Evolutionary conservation across 2,329 filamentous ascomycete species (phyloP).

Genomic region (Fusarium sambucinum): DNA sequence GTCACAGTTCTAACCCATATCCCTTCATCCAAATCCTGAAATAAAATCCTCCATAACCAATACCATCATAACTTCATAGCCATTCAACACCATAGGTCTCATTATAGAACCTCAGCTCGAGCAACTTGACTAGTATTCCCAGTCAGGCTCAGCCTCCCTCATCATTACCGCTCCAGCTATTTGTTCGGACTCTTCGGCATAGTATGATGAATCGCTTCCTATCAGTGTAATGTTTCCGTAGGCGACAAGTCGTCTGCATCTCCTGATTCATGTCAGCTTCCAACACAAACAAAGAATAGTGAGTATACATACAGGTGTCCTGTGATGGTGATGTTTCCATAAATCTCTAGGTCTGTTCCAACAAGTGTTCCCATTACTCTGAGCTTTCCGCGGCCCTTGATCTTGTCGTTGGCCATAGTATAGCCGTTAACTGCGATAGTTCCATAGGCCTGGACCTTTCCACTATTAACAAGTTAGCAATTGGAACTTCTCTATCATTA

Average conservation of each 20-base stretch:
- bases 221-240: constrained; percentile 62
- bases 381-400: constrained; percentile 62
- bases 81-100: neutral
- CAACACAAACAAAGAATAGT: constrained; percentile 5
- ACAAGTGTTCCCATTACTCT: constrained; percentile 59
- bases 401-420: constrained; percentile 56
- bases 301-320: constrained; percentile 56
- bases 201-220: constrained; percentile 59
- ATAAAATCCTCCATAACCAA: neutral
- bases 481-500: accelerated
- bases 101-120: neutral
- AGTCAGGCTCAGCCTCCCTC: constrained; percentile 57
- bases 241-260: constrained; percentile 58
- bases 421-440: constrained; percentile 59
- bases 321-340: constrained; percentile 60
- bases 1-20: neutral
- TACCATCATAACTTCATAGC: neutral
- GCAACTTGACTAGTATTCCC: constrained; percentile 50
- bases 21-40: neutral
- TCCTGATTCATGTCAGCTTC: constrained; percentile 44
- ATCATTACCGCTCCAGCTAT: constrained; percentile 59
- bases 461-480: constrained; percentile 48
- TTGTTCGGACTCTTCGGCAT: constrained; percentile 58
- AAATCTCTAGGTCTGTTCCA: constrained; percentile 60
- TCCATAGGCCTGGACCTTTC: constrained; percentile 60